A percentile compares a stretch with the other conserved stretches of the same genome.
phyloP scores from a whole-genome alignment of 768 basidiomycete genomes.

The Trichaptum fuscoviolaceum region DNA sequence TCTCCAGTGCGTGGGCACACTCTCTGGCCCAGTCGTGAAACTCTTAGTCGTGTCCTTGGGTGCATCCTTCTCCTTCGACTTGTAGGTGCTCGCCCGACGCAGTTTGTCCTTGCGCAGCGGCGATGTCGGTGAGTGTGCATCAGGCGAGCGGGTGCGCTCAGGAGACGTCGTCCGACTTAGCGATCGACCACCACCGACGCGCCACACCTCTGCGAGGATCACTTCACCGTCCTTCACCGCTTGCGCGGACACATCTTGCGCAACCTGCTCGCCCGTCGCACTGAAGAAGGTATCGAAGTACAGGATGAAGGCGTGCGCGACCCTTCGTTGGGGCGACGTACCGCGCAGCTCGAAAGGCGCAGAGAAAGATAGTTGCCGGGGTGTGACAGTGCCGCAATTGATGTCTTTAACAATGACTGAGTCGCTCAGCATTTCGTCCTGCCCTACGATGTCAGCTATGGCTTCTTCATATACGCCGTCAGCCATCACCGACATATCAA shows the following conservation, averaged over 20 bases:
- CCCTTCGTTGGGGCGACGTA: conserved; percentile 51
- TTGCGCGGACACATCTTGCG: conserved; percentile 47
- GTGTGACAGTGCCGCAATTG: conserved; percentile 54
- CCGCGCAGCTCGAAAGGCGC: conserved; percentile 74
- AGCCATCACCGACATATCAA: conserved; percentile 83
- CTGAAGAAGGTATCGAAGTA: conserved; percentile 97
- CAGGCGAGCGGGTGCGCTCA: not conserved
- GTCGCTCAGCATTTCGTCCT: conserved; percentile 58
- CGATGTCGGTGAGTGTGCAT: not conserved
- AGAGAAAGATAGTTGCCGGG: conserved; percentile 74
- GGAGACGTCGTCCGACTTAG: not conserved
- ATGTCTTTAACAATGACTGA: conserved; percentile 77
- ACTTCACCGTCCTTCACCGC: conserved; percentile 55
- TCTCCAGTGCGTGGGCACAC: conserved; percentile 93
- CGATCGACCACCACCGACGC: conserved; percentile 44
- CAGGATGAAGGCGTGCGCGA: conserved; percentile 75
- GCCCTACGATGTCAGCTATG: conserved; percentile 71
- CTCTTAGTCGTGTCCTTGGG: conserved; percentile 44
- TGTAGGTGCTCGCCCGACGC: conserved; percentile 53
- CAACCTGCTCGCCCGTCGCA: conserved; percentile 44
- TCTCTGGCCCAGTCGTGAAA: conserved; percentile 88
- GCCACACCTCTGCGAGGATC: conserved; percentile 74
- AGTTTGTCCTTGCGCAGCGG: conserved; percentile 39
- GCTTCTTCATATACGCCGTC: conserved; percentile 73
- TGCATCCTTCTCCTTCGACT: conserved; percentile 37